Conservation (phyloP, 306 rosid species). For the Aeschynomene evenia region DNA sequence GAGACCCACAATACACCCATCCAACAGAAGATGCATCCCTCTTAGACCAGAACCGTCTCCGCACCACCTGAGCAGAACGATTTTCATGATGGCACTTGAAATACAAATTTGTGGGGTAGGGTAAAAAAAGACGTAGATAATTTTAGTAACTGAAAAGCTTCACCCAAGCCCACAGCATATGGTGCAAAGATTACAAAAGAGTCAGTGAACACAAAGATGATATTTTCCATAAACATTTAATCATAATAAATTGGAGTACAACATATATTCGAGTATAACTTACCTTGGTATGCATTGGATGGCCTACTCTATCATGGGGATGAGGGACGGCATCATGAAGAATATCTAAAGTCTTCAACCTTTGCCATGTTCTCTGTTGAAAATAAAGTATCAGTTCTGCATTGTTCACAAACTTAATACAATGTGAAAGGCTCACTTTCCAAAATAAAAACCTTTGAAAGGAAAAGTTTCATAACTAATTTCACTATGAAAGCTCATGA, state of each 20-base stretch:
- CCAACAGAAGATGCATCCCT: constrained; percentile 51
- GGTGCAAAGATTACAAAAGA: not conserved
- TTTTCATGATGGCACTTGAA: not conserved
- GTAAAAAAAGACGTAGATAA: not conserved
- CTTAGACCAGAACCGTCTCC: constrained; percentile 63
- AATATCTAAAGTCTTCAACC: constrained; percentile 55
- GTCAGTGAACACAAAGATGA: not conserved
- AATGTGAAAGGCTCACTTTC: constrained; percentile 12
- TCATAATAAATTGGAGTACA: not conserved
- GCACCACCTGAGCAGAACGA: constrained; percentile 53
- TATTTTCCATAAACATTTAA: not conserved
- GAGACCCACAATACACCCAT: constrained; percentile 87
- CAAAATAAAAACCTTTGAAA: not conserved
- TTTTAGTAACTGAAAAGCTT: not conserved
- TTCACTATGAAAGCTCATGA: no score
- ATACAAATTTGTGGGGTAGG: not conserved
- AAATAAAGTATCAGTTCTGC: constrained; percentile 31
- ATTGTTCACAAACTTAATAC: not conserved
- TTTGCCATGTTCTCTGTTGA: constrained; percentile 74
- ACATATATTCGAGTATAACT: constrained; percentile 18
- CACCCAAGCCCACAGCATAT: constrained; percentile 17
- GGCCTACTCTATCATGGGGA: constrained; percentile 63
- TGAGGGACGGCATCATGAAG: constrained; percentile 74
- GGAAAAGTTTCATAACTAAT: not conserved
- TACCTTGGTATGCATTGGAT: constrained; percentile 85